phyloP scores from a whole-genome alignment of 306 rosid genomes.

The Gastrolobium bilobum region DNA sequence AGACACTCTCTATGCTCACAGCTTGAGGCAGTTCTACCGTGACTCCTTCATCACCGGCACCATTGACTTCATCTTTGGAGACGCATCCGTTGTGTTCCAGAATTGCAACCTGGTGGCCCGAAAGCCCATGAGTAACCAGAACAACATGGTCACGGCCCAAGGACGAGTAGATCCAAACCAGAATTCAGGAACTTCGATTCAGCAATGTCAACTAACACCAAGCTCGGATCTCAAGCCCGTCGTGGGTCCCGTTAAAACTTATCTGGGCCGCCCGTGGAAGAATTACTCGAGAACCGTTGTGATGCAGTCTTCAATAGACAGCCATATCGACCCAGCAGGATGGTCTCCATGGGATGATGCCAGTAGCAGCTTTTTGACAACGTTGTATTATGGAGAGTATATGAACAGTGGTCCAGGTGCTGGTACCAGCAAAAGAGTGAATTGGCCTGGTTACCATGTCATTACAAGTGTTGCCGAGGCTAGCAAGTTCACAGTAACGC shows the following conservation, averaged over 20 bases:
- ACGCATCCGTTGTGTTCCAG: slow-evolving; percentile 75
- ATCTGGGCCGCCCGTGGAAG: slow-evolving; percentile 82
- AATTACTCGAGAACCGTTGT: slow-evolving; percentile 70
- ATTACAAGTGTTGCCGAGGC: slow-evolving; percentile 58
- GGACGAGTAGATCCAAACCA: slow-evolving; percentile 72
- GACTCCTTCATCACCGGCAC: slow-evolving; percentile 75
- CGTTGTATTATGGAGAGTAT: slow-evolving; percentile 76
- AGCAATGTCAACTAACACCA: slow-evolving; percentile 58
- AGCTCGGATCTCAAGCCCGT: slow-evolving; percentile 69
- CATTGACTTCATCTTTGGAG: slow-evolving; percentile 75
- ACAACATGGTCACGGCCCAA: slow-evolving; percentile 84
- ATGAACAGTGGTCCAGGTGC: slow-evolving; percentile 71
- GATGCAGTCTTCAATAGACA: slow-evolving; percentile 62
- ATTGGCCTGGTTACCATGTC: slow-evolving; percentile 75
- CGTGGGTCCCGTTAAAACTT: slow-evolving; percentile 51
- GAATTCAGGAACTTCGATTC: slow-evolving; percentile 72
- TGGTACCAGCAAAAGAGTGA: slow-evolving; percentile 65
- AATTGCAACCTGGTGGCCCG: slow-evolving; percentile 64
- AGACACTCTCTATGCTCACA: slow-evolving; percentile 80
- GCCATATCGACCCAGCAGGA: slow-evolving; percentile 67
- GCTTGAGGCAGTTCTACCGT: slow-evolving; percentile 73
- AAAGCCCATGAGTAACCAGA: slow-evolving; percentile 66
- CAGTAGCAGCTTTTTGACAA: slow-evolving; percentile 50
- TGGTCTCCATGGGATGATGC: slow-evolving; percentile 62
- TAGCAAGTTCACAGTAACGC: slow-evolving; percentile 63